Evolutionary conservation across 495 filamentous ascomycete genomes (phyloP), one percentile per base, ranked within the genome.

Genomic region (Daldinia concentrica): DNA sequence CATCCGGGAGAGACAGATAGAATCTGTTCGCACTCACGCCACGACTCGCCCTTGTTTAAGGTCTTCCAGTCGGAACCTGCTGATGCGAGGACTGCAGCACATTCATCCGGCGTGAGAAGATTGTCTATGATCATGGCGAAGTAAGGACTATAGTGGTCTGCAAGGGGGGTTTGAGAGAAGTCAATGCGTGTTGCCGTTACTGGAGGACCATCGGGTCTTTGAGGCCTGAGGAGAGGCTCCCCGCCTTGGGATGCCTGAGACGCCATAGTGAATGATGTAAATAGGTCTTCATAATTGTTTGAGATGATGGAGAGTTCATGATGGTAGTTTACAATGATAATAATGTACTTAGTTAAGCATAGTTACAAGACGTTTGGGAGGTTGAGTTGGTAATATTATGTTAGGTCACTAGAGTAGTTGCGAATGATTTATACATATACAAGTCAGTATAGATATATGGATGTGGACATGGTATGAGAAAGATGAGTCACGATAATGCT

Each of bases 91-190:
- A 92, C 78, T 3, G 82, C 77, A 0, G 80, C 79, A 80, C 90
- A 92, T 82, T 92, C 90, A 7, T 72, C 64, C 37, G 82, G 82
- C 6, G 83, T 87, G 54, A 93, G 72, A 54, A 88, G 82, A 67
- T 91, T 84, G 80, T 93, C 89, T n/a, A 92, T 83, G 3, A 90
- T 77, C 55, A 83, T 83, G 8, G 90, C 90, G 59, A 88, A 88
- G 37, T 79, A 76, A 24, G 79, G 74, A 48, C 82, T 80, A 78
- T 87, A 89, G 67, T 83, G 76, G 64, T 86, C 84, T 4, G 85
- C 83, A 12, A 93, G 72, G 0, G 69, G 58, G 27, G 84, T 82
- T 6, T 78, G 69, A 15, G 75, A 56, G 74, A 87, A 90, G 65
- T 90, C 81, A 73, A 91, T 85, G 3, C 71, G 75, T 6, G 69